Conservation (phyloP, 768 basidiomycete species). For the Lactarius quietus region DNA sequence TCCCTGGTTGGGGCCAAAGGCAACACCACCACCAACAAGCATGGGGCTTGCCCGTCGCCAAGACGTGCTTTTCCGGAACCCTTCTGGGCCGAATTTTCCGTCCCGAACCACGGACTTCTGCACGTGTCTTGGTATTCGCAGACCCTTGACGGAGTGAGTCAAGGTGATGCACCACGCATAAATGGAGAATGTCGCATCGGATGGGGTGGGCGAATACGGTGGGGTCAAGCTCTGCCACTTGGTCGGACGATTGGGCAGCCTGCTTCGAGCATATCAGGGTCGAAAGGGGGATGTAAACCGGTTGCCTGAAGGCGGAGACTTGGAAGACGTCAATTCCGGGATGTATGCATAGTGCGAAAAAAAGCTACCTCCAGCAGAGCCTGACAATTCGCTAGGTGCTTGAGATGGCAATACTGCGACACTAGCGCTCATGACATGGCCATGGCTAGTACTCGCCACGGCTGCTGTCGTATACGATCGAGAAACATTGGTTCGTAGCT, state of each 20-base stretch:
- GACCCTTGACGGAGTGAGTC: conserved; percentile 90
- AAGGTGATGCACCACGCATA: conserved; percentile 84
- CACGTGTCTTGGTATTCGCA: conserved; percentile 87
- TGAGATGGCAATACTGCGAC: neutral
- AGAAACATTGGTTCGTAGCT: conserved; percentile 9
- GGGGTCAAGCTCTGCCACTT: conserved; percentile 64
- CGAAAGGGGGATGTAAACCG: conserved; percentile 61
- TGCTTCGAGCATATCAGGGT: conserved; percentile 48
- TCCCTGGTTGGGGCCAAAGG: conserved; percentile 91
- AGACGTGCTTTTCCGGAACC: conserved; percentile 87
- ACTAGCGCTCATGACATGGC: neutral
- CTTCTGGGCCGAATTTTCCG: conserved; percentile 91
- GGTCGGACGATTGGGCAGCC: conserved; percentile 38
- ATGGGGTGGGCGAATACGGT: conserved; percentile 87
- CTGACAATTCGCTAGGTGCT: neutral
- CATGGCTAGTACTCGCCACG: conserved; percentile 4
- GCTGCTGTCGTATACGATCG: conserved; percentile 26
- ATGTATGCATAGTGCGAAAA: neutral
- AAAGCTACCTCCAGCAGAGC: neutral
- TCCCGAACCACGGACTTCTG: conserved; percentile 86
- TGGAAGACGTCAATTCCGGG: neutral
- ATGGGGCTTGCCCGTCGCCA: conserved; percentile 87
- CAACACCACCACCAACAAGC: conserved; percentile 87
- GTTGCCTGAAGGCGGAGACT: conserved; percentile 42
- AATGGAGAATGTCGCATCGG: conserved; percentile 88